Conservation (phyloP, 129 eudicot species). For the Centrapalus pauciflorus region DNA sequence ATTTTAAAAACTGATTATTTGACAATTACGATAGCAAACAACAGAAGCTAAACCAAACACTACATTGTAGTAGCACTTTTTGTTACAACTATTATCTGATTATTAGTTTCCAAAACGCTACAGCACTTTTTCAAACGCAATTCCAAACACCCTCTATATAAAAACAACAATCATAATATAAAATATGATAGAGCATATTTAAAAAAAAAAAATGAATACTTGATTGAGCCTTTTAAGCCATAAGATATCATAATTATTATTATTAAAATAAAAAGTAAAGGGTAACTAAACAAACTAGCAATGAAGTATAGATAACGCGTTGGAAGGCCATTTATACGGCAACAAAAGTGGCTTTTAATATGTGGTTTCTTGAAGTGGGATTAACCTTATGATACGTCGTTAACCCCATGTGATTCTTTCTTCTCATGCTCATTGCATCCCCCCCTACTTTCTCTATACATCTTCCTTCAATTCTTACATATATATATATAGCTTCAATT, state of each 20-base stretch:
- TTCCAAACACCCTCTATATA: too few species aligned
- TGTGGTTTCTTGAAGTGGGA: constrained; percentile 28
- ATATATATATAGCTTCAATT: constrained; percentile 34
- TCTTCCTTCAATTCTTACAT: too few species aligned
- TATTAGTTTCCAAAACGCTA: too few species aligned
- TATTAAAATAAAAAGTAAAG: constrained; percentile 25
- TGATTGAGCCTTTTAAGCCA: background rate
- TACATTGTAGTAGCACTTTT: too few species aligned
- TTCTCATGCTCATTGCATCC: constrained; percentile 59
- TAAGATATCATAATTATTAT: background rate
- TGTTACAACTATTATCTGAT: too few species aligned
- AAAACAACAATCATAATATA: background rate
- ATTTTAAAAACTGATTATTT: too few species aligned
- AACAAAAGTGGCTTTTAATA: constrained; percentile 55
- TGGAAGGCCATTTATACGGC: constrained; percentile 49
- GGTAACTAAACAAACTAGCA: constrained; percentile 7
- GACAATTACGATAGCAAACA: too few species aligned
- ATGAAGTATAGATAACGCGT: constrained; percentile 41
- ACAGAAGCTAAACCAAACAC: too few species aligned
- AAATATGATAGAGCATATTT: background rate
- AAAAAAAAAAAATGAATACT: background rate
- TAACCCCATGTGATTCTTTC: constrained; percentile 74
- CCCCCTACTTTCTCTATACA: constrained; percentile 34
- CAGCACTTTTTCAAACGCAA: too few species aligned
- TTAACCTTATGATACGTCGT: constrained; percentile 37